Evolutionary conservation across 352 stramenopile species (phyloP).

Genomic region (Phytophthora sansomeana): DNA sequence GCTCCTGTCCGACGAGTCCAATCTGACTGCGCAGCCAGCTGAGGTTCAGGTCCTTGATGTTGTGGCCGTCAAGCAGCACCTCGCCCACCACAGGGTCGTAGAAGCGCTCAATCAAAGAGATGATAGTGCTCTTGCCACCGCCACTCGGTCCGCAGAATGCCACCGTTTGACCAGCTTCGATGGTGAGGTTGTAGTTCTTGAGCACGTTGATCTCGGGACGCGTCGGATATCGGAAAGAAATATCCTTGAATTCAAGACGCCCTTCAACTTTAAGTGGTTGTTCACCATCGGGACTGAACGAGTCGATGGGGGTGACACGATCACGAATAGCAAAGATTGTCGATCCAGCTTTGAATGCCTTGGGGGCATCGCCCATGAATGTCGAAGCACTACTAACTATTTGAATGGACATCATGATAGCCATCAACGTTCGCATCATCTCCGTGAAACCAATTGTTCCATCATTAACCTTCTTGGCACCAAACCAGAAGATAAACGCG

Average conservation of each 20-base stretch:
- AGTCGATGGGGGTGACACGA: slow-evolving; percentile 47
- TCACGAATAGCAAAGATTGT: no score
- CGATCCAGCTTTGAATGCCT: slow-evolving; percentile 68
- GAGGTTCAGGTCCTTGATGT: no score
- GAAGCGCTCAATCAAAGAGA: no score
- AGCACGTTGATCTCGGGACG: slow-evolving; percentile 74
- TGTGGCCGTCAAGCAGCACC: no score
- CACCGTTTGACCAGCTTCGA: slow-evolving; percentile 62
- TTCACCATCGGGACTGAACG: slow-evolving; percentile 38
- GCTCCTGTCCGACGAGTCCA: no score
- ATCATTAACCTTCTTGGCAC: slow-evolving; percentile 53
- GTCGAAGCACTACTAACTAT: slow-evolving; percentile 38
- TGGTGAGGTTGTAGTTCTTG: slow-evolving; percentile 65
- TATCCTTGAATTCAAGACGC: slow-evolving; percentile 67
- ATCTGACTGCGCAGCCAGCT: no score
- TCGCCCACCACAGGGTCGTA: no score
- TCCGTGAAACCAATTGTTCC: slow-evolving; percentile 49
- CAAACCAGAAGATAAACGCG: slow-evolving; percentile 73
- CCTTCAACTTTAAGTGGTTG: slow-evolving; percentile 33
- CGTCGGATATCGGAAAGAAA: no score
- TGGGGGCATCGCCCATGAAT: slow-evolving; percentile 59
- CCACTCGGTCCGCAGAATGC: no score
- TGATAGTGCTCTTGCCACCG: no score
- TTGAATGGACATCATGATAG: slow-evolving; percentile 56
- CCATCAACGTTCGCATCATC: slow-evolving; percentile 64